These are phyloP conservation scores for Trametes meyenii DNA, from an alignment of 768 basidiomycete species.

Conservation along the genomic window DNA sequence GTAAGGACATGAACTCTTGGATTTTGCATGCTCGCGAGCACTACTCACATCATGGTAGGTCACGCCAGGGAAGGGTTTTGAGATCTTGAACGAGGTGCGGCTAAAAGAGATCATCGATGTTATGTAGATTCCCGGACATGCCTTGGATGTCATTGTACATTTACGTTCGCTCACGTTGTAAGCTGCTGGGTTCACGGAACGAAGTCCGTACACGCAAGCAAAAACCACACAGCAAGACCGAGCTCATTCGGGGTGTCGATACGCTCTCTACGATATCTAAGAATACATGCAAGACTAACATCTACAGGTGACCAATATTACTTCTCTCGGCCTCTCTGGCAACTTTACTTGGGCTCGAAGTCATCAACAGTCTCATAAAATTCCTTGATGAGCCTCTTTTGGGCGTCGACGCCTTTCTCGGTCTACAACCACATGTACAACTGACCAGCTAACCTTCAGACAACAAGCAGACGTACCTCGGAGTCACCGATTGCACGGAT, in stretches of 20 bases:
- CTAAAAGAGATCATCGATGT: constrained; percentile 82
- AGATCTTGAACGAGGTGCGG: constrained; percentile 80
- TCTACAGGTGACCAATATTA: background rate
- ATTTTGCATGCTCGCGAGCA: background rate
- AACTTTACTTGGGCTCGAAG: constrained; percentile 51
- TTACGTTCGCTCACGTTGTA: constrained; percentile 20
- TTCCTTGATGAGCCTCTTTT: constrained; percentile 79
- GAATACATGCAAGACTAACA: no score
- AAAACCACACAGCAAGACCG: background rate
- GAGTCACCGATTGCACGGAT: constrained; percentile 70
- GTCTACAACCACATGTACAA: constrained; percentile 30
- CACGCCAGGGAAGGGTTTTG: constrained; percentile 81
- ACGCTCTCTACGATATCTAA: background rate
- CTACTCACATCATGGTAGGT: constrained; percentile 51
- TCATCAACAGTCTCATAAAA: constrained; percentile 86
- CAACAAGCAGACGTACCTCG: constrained; percentile 39
- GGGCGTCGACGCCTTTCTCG: constrained; percentile 71
- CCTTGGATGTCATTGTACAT: constrained; percentile 22
- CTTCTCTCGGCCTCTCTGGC: background rate
- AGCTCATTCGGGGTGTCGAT: no score
- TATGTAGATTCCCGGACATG: constrained; percentile 28
- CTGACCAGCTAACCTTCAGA: background rate
- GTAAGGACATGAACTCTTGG: constrained; percentile 43
- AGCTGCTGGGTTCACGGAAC: constrained; percentile 12
- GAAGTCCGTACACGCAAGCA: background rate